These are phyloP conservation scores for Neocatenulostroma microsporum DNA, from an alignment of 2,329 filamentous ascomycete genomes.

Conservation along the genomic window DNA sequence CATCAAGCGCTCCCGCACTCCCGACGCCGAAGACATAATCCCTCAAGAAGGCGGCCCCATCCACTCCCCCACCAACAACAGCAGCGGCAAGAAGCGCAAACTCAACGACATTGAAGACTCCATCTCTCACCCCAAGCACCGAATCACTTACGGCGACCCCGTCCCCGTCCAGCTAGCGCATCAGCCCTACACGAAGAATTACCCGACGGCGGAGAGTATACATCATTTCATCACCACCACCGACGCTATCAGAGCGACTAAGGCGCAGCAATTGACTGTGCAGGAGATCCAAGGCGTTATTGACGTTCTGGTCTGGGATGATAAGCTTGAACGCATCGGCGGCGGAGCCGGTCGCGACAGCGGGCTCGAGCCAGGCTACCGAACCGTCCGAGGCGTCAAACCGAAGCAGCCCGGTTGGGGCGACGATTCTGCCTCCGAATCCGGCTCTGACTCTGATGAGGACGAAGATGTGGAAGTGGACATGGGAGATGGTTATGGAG, in stretches of 20 bases:
- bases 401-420: slow-evolving; percentile 19
- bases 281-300: slow-evolving; percentile 77
- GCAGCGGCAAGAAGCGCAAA: slow-evolving; percentile 21
- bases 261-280: slow-evolving; percentile 44
- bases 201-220: slow-evolving; percentile 73
- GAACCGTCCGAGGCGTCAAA: slow-evolving; percentile 32
- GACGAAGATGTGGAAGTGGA: slow-evolving; percentile 37
- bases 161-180: slow-evolving; percentile 23
- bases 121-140: slow-evolving; percentile 17
- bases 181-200: slow-evolving; percentile 45
- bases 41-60: slow-evolving; percentile 8
- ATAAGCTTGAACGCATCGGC: slow-evolving; percentile 61
- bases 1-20: too few species aligned
- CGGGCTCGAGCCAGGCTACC: too few species aligned
- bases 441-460: slow-evolving; percentile 13
- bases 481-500: slow-evolving; percentile 49
- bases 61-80: background rate
- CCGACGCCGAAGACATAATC: slow-evolving; percentile 1
- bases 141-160: slow-evolving; percentile 11
- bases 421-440: slow-evolving; percentile 13
- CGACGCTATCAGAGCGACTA: slow-evolving; percentile 63
- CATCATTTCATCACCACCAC: slow-evolving; percentile 63
- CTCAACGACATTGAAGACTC: slow-evolving; percentile 26
- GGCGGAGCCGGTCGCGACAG: too few species aligned
- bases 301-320: slow-evolving; percentile 83